Percentiles rank a stretch among this genome's conserved stretches.
Evolutionary conservation across 345 rosid species (phyloP).

Genomic region (Toxicodendron radicans): DNA sequence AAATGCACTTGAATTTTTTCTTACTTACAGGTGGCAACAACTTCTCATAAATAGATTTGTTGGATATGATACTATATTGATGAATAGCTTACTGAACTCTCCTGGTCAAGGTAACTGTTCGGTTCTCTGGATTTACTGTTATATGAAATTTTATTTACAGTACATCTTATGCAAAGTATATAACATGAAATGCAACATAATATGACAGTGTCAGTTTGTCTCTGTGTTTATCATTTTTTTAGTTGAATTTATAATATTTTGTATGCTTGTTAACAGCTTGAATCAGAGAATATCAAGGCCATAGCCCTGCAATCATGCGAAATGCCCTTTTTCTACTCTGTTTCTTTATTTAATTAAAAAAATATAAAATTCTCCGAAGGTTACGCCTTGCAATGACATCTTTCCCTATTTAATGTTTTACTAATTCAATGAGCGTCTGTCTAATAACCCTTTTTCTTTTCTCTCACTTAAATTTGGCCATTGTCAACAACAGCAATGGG

Average conservation of each 20-base stretch:
- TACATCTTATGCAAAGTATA: not conserved
- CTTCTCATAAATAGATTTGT: constrained; percentile 96
- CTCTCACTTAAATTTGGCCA: too few species aligned
- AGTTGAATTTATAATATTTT: not conserved
- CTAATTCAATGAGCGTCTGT: too few species aligned
- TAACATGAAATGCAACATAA: not conserved
- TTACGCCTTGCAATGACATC: too few species aligned
- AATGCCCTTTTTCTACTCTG: not conserved
- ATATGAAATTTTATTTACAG: not conserved
- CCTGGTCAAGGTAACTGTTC: constrained; percentile 80
- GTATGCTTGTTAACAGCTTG: not conserved
- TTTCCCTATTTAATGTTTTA: too few species aligned
- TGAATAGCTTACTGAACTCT: constrained; percentile 86
- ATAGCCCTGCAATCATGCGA: not conserved
- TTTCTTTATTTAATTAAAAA: not conserved
- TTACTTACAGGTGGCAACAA: constrained; percentile 93
- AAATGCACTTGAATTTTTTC: constrained; percentile 2
- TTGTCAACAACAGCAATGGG: too few species aligned
- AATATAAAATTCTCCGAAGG: too few species aligned
- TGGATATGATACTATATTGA: constrained; percentile 98
- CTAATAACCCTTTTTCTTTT: too few species aligned
- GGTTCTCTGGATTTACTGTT: constrained; percentile 12
- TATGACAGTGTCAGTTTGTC: not conserved
- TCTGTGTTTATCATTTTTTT: not conserved
- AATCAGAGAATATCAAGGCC: not conserved